Base-by-base conservation (phyloP, 768 basidiomycete species). In the Psilocybe azurescens region DNA sequence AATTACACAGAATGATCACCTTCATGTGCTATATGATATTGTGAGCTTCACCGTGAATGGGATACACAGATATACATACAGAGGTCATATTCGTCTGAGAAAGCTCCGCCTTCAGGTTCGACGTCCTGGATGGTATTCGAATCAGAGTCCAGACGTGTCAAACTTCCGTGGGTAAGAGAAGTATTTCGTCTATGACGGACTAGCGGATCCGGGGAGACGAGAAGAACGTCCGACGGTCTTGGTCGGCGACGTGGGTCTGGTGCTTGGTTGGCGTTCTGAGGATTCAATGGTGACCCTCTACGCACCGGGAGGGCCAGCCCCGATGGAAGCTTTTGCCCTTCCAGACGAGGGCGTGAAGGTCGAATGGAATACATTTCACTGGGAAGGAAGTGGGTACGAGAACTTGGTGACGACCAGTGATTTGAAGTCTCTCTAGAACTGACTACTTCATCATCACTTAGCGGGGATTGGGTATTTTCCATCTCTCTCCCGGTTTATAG, bases 71-170 rank as follows among this genome's bases (percentile, higher is more conserved):
- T 28, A 58, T 9, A 81, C 89, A 77, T 71, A 93, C 91, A 84
- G 62, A 92, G 78, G 70, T 92, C 89, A 70, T 91, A 92, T 74
- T 93, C 91, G 63, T 93, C 86, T 0, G 89, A 89, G 73, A 91
- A 89, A 44, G 65, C 59, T 60, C 72, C 66, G n/a, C 61, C 33
- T 57, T 75, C 70, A n/a, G 58, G 53, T 44, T 65, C 70, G 30
- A 52, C 39, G 28, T 69, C 64, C 30, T 46, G 46, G 8, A 51
- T 36, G 14, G 50, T 7, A 11, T 47, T 55, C 30, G 59, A 36
- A 1, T 49, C 38, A 39, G 58, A 38, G 16, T 63, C 65, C 16
- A 63, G 52, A 20, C 65, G 67, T n/a, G 65, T 13, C 13, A 47
- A 30, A 53, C 56, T 53, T 32, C 32, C 48, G 18, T 61, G 54